A percentile compares a stretch with the other conserved stretches of the same genome.
These are phyloP conservation scores for Protomyces macrosporus DNA, from an alignment of 1,139 yeast species.

Conservation along the genomic window DNA sequence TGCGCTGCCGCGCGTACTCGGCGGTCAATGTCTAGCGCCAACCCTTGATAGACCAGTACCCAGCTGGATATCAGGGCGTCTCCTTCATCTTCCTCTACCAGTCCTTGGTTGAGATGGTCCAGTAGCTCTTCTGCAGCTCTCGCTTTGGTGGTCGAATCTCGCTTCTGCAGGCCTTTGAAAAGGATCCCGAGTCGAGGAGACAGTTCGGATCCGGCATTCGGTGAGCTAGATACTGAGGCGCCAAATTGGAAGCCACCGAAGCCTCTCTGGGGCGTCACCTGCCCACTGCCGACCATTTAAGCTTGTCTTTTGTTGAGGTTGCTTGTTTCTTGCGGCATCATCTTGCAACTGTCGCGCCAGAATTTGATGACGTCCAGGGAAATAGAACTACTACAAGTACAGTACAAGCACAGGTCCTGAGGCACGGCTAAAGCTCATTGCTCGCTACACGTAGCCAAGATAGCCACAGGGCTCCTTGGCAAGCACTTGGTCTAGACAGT, in stretches of 20 bases:
- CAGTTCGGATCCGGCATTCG: neutral
- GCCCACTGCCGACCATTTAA: neutral
- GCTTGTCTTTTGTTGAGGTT: too few relatives aligned
- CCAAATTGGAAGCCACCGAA: neutral
- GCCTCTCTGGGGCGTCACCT: neutral
- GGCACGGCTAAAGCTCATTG: too few relatives aligned
- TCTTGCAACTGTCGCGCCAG: too few relatives aligned
- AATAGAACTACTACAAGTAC: too few relatives aligned
- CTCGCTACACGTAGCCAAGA: too few relatives aligned
- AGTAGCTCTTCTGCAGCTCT: slow-evolving; percentile 63
- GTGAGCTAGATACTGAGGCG: neutral
- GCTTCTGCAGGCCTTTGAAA: slow-evolving; percentile 69
- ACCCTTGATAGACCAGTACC: slow-evolving; percentile 11
- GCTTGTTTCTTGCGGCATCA: too few relatives aligned
- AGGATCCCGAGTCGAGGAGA: slow-evolving; percentile 41
- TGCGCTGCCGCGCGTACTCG: slow-evolving; percentile 22
- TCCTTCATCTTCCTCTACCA: neutral
- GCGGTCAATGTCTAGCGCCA: slow-evolving; percentile 19
- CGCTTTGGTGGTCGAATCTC: slow-evolving; percentile 78
- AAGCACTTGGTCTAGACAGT: too few relatives aligned
- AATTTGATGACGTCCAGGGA: too few relatives aligned
- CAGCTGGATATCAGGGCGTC: neutral
- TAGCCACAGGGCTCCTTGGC: too few relatives aligned
- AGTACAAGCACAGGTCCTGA: too few relatives aligned
- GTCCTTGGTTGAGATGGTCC: slow-evolving; percentile 29